phyloP scores from a whole-genome alignment of 1,284 basidiomycete species.

The Erythrobasidium hasegawianum region DNA sequence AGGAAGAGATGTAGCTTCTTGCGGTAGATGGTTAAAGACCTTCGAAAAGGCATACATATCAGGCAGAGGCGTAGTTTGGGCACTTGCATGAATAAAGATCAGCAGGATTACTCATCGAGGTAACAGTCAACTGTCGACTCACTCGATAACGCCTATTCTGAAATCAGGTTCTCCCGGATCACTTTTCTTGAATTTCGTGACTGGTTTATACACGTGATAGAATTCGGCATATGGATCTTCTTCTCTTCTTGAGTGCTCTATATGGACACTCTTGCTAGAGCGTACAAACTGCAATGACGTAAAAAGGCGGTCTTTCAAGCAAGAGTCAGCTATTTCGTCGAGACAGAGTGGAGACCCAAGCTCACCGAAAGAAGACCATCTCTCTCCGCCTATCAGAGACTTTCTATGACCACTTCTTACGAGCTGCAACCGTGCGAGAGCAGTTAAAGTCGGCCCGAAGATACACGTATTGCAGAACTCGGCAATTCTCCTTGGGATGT shows the following conservation, averaged over 20 bases:
- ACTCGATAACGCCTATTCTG: slow-evolving; percentile 75
- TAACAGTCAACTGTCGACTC: no score
- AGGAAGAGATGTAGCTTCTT: slow-evolving; percentile 7
- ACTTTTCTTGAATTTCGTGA: slow-evolving; percentile 74
- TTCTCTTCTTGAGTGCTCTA: slow-evolving; percentile 26
- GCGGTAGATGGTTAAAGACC: slow-evolving; percentile 61
- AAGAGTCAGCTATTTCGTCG: no score
- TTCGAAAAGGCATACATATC: slow-evolving; percentile 63
- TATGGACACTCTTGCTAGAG: slow-evolving; percentile 53
- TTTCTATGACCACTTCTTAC: slow-evolving; percentile 23
- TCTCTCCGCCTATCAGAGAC: slow-evolving; percentile 31
- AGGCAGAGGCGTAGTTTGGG: slow-evolving; percentile 67
- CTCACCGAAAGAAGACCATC: slow-evolving; percentile 45
- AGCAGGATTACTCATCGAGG: no score
- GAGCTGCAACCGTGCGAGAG: slow-evolving; percentile 21
- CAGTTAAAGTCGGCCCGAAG: neutral
- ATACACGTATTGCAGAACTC: no score
- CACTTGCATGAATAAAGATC: slow-evolving; percentile 53
- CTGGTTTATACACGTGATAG: slow-evolving; percentile 89
- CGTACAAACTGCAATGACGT: slow-evolving; percentile 69
- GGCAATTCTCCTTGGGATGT: no score
- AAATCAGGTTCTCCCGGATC: slow-evolving; percentile 79
- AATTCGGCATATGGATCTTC: slow-evolving; percentile 73
- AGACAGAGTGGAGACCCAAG: neutral
- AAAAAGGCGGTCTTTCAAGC: slow-evolving; percentile 58